Base-by-base conservation (phyloP, 1,284 basidiomycete genomes). In the Earliella scabrosa region DNA sequence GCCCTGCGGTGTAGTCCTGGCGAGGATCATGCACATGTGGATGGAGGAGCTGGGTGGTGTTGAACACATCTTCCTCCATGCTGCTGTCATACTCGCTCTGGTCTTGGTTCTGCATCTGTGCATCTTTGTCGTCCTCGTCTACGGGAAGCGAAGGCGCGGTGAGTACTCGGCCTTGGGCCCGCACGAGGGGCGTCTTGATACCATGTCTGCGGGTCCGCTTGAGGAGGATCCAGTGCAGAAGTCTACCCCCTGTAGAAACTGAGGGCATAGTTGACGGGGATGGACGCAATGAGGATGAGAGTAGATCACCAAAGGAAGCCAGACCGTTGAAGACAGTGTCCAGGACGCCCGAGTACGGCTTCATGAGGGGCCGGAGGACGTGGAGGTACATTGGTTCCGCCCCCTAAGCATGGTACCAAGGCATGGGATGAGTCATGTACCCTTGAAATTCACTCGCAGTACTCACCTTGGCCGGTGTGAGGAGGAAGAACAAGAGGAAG, bases 361-460 rank as follows among this genome's bases (percentile, higher is more conserved):
- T 88, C 63, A 90, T 68, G 46, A 87, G 66, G 31, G 88, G 88
- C 16, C 89, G 86, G 32, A 92, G 77, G 56, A 90, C 71, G 70
- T 92, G 86, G 31, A 92, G 75, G 66, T 83, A 92, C 35, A 92
- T 80, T 5, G 90, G 90, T 71, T 92, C 90, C 26, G 90, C 87
- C 31, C 89, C 89, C 90, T 92, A 61, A 8, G 60, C 27, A 20
- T 31, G 10, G 2, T 8, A 36, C n/a, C n/a, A 35, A 16, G 23
- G 56, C 58, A 53, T 58, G 9, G 56, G 51, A 55, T 43, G 49
- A 47, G 23, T 29, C 29, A 48, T 38, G 29, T 34, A 24, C 55
- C 56, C 10, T n/a, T 29, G 16, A 23, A 8, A 18, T 44, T 6
- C 7, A 20, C 14, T 16, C 13, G 16, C 18, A 27, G 2, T 10